Evolutionary conservation across 2,329 filamentous ascomycete genomes (phyloP).

Genomic region (Pseudogymnoascus sp.): DNA sequence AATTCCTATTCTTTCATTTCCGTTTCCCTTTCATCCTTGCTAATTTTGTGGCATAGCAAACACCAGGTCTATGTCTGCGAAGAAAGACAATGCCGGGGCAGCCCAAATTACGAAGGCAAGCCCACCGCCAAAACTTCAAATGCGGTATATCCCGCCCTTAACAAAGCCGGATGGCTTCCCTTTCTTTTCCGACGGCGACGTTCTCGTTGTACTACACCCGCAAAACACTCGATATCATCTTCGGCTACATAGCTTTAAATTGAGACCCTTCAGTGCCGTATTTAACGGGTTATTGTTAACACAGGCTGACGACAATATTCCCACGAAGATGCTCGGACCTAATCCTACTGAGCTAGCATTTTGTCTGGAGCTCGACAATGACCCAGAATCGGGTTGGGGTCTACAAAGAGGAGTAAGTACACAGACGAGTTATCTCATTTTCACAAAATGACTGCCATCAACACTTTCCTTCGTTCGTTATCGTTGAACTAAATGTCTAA

Average conservation of each 20-base stretch:
- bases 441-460: not conserved
- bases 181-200: not conserved
- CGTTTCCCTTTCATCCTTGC: not conserved
- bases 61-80: not conserved
- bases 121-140: not conserved
- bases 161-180: not conserved
- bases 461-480: not conserved
- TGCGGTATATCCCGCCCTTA: not conserved
- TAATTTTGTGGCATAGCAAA: not conserved
- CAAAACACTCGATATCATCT: not conserved
- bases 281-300: not conserved
- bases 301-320: not conserved
- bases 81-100: not conserved
- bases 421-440: not conserved
- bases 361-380: not conserved
- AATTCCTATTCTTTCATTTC: no score
- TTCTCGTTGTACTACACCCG: not conserved
- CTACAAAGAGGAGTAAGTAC: not conserved
- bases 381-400: not conserved
- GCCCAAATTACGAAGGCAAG: not conserved
- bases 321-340: not conserved
- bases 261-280: not conserved
- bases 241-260: not conserved
- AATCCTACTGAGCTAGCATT: not conserved
- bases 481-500: not conserved